These are phyloP conservation scores for Capronia epimyces DNA, from an alignment of 2,329 filamentous ascomycete species.

Conservation along the genomic window DNA sequence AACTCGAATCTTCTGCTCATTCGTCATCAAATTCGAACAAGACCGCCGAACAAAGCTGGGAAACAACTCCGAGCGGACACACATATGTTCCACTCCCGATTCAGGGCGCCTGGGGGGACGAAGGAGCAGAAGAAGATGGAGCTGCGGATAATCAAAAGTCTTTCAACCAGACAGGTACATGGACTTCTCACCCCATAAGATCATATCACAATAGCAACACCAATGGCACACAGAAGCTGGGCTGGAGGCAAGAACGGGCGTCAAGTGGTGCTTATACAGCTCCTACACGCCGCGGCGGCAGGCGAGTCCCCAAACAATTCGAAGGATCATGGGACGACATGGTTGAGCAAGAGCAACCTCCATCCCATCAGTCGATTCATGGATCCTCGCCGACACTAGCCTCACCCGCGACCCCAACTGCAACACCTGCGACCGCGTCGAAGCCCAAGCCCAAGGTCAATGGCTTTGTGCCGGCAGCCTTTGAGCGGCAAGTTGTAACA, in stretches of 20 bases:
- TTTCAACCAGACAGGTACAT: background rate
- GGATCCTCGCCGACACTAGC: constrained; percentile 7
- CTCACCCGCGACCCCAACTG: constrained; percentile 6
- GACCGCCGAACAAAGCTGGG: constrained; percentile 18
- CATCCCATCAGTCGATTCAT: background rate
- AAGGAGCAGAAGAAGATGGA: background rate
- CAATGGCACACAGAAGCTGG: background rate
- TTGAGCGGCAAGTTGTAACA: constrained; percentile 3
- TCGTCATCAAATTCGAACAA: constrained; percentile 18
- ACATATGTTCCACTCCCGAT: constrained; percentile 15
- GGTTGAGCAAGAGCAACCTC: constrained; percentile 2
- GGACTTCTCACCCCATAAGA: background rate
- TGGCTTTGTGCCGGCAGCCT: constrained; percentile 4
- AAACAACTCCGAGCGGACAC: constrained; percentile 9
- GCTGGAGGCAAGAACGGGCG: background rate
- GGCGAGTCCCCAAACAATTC: constrained; percentile 12
- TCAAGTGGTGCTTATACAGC: background rate
- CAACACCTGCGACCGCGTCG: background rate
- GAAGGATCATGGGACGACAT: constrained; percentile 23
- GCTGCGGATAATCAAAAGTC: background rate
- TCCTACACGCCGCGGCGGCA: constrained; percentile 2
- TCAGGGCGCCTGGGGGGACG: constrained; percentile 14
- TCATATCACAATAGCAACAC: background rate
- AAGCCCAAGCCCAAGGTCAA: constrained; percentile 4
- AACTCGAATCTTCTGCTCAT: constrained; percentile 15